These are phyloP conservation scores for Kodamaea lidongshanica DNA, from an alignment of 805 yeast species.

Conservation along the genomic window DNA sequence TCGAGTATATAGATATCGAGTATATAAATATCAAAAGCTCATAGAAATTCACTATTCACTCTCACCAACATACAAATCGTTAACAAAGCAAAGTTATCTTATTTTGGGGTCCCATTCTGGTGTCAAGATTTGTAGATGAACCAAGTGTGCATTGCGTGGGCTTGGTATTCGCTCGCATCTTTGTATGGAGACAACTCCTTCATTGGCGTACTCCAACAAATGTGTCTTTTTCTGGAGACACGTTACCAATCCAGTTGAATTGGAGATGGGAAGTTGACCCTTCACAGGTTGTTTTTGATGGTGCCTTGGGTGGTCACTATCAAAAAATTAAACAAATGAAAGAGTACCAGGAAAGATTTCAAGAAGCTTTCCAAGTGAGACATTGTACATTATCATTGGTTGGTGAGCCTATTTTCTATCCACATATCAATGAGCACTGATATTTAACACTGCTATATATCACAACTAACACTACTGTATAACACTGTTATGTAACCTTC, in stretches of 20 bases:
- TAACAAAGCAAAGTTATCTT: constrained; percentile 90
- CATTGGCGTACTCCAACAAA: constrained; percentile 87
- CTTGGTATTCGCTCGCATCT: constrained; percentile 86
- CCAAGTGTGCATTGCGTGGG: constrained; percentile 88
- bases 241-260: constrained; percentile 84
- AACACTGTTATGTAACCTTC: too few species aligned
- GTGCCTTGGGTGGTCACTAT: constrained; percentile 85
- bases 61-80: constrained; percentile 80
- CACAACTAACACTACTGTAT: too few species aligned
- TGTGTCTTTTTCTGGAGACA: constrained; percentile 98
- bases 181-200: constrained; percentile 95
- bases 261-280: constrained; percentile 97
- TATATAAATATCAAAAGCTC: constrained; percentile 1
- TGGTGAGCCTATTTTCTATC: constrained; percentile 93
- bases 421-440: constrained; percentile 81
- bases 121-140: constrained; percentile 93
- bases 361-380: constrained; percentile 81
- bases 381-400: constrained; percentile 92
- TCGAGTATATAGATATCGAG: constrained; percentile 1
- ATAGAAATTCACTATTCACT: too few species aligned
- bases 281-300: constrained; percentile 76
- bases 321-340: constrained; percentile 85
- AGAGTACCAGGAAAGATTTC: constrained; percentile 95
- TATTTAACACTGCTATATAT: too few species aligned
- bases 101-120: constrained; percentile 94